A percentile compares a stretch with the other conserved stretches of the same genome.
phyloP scores from a whole-genome alignment of 495 filamentous ascomycete species.

The Neurospora tetrasperma region DNA sequence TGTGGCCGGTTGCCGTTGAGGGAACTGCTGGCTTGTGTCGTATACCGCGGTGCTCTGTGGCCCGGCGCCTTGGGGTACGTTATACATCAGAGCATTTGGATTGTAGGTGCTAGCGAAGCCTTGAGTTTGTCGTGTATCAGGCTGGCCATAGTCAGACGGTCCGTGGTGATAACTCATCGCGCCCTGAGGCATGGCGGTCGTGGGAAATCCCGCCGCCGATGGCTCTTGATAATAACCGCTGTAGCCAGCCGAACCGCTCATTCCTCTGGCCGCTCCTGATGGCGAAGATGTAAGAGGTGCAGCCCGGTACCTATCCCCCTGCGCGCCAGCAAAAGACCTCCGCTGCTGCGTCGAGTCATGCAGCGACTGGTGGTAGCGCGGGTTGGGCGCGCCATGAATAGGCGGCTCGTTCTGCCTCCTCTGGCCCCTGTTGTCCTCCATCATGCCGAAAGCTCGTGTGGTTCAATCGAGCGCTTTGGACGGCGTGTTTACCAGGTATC shows the following conservation, averaged over 20 bases:
- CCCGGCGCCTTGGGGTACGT: constrained; percentile 57
- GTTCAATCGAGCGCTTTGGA: constrained; percentile 30
- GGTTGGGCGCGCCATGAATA: constrained; percentile 29
- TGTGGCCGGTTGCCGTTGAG: constrained; percentile 66
- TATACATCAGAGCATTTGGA: constrained; percentile 63
- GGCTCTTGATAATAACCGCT: constrained; percentile 47
- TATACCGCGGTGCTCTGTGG: constrained; percentile 53
- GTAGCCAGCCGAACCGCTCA: constrained; percentile 41
- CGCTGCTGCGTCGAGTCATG: constrained; percentile 33
- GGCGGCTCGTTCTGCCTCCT: constrained; percentile 63
- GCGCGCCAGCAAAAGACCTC: constrained; percentile 29
- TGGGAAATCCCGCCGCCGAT: constrained; percentile 35
- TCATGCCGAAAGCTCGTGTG: constrained; percentile 31
- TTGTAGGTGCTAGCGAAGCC: constrained; percentile 39
- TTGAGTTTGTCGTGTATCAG: constrained; percentile 40
- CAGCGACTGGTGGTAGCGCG: constrained; percentile 31
- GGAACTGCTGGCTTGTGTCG: constrained; percentile 69
- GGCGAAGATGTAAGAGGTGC: constrained; percentile 36
- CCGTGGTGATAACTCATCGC: constrained; percentile 42
- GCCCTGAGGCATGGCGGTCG: constrained; percentile 34
- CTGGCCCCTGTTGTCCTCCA: constrained; percentile 60
- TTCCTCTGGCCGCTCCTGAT: constrained; percentile 26
- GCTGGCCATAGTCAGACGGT: constrained; percentile 35
- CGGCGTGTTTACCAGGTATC: constrained; percentile 39
- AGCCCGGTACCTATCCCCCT: constrained; percentile 39